A percentile compares a stretch with the other conserved stretches of the same genome.
These are phyloP conservation scores for Lentinula boryana DNA, from an alignment of 768 basidiomycete species.

Conservation along the genomic window DNA sequence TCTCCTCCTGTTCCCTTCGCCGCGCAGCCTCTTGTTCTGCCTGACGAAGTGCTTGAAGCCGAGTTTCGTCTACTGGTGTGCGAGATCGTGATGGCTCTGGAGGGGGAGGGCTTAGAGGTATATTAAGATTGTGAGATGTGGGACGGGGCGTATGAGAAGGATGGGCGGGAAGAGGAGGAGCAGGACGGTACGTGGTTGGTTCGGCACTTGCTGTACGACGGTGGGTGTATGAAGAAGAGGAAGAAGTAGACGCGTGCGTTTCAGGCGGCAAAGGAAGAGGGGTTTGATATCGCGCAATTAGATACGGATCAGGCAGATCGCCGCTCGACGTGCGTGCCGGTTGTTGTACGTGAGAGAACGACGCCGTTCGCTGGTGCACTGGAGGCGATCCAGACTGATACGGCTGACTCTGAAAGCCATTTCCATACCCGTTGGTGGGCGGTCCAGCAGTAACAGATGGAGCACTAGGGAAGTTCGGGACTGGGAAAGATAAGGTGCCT, in stretches of 20 bases:
- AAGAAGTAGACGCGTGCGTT: slow-evolving; percentile 7
- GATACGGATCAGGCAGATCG: slow-evolving; percentile 35
- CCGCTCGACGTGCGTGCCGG: neutral
- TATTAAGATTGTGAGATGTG: neutral
- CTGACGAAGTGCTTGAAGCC: slow-evolving; percentile 25
- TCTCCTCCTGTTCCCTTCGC: slow-evolving; percentile 15
- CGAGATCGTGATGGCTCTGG: slow-evolving; percentile 12
- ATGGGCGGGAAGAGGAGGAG: neutral
- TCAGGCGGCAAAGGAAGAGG: slow-evolving; percentile 52
- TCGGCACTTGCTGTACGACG: slow-evolving; percentile 9
- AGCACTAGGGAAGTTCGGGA: slow-evolving; percentile 18
- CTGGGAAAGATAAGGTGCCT: slow-evolving; percentile 24
- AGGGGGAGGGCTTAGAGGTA: neutral
- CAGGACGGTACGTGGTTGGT: slow-evolving; percentile 7
- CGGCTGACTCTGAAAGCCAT: slow-evolving; percentile 12
- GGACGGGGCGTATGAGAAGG: neutral
- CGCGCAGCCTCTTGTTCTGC: slow-evolving; percentile 26
- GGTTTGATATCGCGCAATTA: slow-evolving; percentile 41
- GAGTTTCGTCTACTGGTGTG: slow-evolving; percentile 24
- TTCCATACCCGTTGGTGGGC: slow-evolving; percentile 10
- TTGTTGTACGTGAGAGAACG: neutral
- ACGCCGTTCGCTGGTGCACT: neutral
- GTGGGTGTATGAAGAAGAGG: slow-evolving; percentile 5
- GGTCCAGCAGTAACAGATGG: slow-evolving; percentile 11
- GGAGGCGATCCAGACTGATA: slow-evolving; percentile 10